Evolutionary conservation across 441 rosid species (phyloP).

Genomic region (Rhodomyrtus psidioides): DNA sequence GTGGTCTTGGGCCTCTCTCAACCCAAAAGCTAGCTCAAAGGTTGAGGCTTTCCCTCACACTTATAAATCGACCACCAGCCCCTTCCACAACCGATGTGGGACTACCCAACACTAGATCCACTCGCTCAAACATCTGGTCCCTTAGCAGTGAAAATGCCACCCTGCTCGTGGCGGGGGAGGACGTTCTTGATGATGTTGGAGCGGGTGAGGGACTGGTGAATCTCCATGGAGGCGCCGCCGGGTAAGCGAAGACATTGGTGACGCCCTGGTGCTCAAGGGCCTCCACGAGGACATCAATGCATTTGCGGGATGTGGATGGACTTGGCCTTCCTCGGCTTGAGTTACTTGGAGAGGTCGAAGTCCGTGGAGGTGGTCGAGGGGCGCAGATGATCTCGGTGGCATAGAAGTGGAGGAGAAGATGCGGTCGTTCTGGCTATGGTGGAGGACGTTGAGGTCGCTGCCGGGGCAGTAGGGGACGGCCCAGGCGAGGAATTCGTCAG

Average conservation of each 20-base stretch:
- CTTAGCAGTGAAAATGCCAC: slow-evolving; percentile 86
- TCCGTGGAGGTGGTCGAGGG: slow-evolving; percentile 82
- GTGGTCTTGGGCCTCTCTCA: too few relatives aligned
- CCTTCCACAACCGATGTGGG: too few relatives aligned
- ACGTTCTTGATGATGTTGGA: slow-evolving; percentile 59
- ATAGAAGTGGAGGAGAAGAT: slow-evolving; percentile 80
- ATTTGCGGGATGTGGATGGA: slow-evolving; percentile 45
- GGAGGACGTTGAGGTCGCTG: slow-evolving; percentile 79
- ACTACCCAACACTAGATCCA: too few relatives aligned
- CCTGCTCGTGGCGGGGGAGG: slow-evolving; percentile 94
- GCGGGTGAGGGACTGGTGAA: slow-evolving; percentile 90
- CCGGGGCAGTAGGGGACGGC: slow-evolving; percentile 90
- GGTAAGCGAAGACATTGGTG: slow-evolving; percentile 70
- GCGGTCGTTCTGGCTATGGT: slow-evolving; percentile 63
- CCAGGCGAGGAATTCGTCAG: slow-evolving; percentile 65
- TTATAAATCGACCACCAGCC: too few relatives aligned
- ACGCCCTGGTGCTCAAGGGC: slow-evolving; percentile 92
- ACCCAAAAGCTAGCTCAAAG: too few relatives aligned
- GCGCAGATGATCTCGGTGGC: slow-evolving; percentile 79
- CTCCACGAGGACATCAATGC: slow-evolving; percentile 88
- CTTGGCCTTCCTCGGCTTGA: slow-evolving; percentile 21
- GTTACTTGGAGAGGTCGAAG: slow-evolving; percentile 74
- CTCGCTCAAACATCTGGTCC: slow-evolving; percentile 15
- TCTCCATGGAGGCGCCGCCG: slow-evolving; percentile 93
- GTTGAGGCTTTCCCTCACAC: too few relatives aligned